Base-by-base conservation (phyloP, 805 yeast genomes). In the Suhomyces vadensis region DNA sequence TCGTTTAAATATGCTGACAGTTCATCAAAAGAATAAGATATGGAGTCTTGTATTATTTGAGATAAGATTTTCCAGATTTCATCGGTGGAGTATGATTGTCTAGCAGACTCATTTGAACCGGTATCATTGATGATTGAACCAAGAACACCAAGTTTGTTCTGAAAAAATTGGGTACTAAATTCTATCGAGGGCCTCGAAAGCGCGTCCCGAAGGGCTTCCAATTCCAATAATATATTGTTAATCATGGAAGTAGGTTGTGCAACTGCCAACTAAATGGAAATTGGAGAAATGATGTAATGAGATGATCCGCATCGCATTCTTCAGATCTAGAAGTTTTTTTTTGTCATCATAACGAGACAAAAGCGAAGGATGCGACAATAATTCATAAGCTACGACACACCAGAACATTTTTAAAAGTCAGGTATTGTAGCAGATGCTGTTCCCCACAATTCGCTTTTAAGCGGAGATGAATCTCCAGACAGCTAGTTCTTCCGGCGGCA, bases 11-110 rank as follows among this genome's bases (percentile, higher is more conserved):
- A 19, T 6, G 38, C 9, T 7, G 5, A 19, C 19, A 22, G 19
- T 13, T 21, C 13, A 14, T 26, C 16, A 27, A 35, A 35, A 13
- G 22, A 16, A 16, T 17, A 35, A 10, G 6, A 6, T 21, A 23
- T 35, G 13, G 39, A 35, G 7, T 16, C 38, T 23, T n/a, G 16
- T 11, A 25, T n/a, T 24, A 41, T 21, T 27, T 22, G 24, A 25
- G 24, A 10, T 26, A 41, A 22, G 22, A 21, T 24, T 1, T 6
- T 13, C 45, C 45, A 42, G 1, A 37, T 17, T 10, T 42, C 26
- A 8, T 13, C 24, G 6, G 20, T 20, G 11, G 37, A 33, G 24
- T 26, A 22, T 2, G 22, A 8, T 17, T 17, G 9, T n/a, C 44
- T 27, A 7, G 20, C 17, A 3, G 25, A 8, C 17, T 41, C 33